Base-by-base conservation (phyloP, 192 early-diverging fungal species). In the Entomortierella parvispora region DNA sequence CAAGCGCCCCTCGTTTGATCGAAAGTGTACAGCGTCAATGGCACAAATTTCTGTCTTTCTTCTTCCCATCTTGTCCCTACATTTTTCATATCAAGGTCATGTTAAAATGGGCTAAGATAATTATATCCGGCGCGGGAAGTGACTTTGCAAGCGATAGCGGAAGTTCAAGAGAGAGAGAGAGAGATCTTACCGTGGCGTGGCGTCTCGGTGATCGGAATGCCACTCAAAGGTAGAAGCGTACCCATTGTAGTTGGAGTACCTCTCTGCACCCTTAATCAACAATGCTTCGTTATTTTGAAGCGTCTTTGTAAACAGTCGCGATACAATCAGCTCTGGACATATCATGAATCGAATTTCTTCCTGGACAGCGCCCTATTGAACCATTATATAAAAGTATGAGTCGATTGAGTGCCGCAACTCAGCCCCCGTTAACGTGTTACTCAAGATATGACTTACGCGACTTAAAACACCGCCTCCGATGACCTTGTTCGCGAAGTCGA, bases 11-110 rank as follows among this genome's bases (percentile, higher is more conserved):
- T 63, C 40, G 18, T 34, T 40, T 1, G 65, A 53, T 18, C 60
- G 54, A 59, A 77, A 77, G 0, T 65, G 74, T 10, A 77, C 12
- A 3, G 74, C 74, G 37, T 77, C 74, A 31, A 77, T 77, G 8
- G 74, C 74, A 47, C 74, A 77, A 14, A 77, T 77, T 55, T 77
- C 74, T 25, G 65, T 77, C 42, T 64, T 67, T 44, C 74, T 51
- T 25, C 74, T 58, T 23, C 66, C 66, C 22, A 77, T 45, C 10
- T 53, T 49, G 34, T 77, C 74, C 42, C 74, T 75, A 2, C 22
- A 4, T 28, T 20, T 1, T 17, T 7, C 9, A 26, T 47, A 37
- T 40, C 37, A 40, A 40, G 37, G 12, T 40, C n/a, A n/a, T n/a
- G n/a, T n/a, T n/a, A n/a, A n/a, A n/a, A n/a, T n/a, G n/a, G n/a